phyloP scores from a whole-genome alignment of 306 rosid species.

The Pachyrhizus erosus region DNA sequence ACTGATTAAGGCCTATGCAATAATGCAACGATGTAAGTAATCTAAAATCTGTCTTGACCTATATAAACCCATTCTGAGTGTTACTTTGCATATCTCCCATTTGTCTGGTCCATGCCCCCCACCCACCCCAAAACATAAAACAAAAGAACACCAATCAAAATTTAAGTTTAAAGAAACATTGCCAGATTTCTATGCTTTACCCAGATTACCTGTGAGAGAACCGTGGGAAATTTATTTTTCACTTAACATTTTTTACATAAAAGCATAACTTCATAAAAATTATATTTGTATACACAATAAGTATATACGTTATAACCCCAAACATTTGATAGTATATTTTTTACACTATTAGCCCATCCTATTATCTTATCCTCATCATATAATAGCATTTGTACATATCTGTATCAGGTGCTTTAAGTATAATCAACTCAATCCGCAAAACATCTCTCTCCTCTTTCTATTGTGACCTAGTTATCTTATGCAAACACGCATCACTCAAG shows the following conservation, averaged over 20 bases:
- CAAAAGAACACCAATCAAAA: not conserved
- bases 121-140: not conserved
- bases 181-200: not conserved
- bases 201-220: not conserved
- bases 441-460: constrained; percentile 14
- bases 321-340: not conserved
- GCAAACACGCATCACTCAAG: not conserved
- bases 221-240: not conserved
- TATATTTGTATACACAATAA: not conserved
- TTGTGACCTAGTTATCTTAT: not conserved
- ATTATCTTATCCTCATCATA: not conserved
- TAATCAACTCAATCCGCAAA: not conserved
- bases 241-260: too few species aligned
- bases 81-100: not conserved
- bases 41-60: not conserved
- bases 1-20: not conserved
- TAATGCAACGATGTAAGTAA: not conserved
- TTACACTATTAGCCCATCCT: not conserved
- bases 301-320: not conserved
- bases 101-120: not conserved
- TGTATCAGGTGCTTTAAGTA: not conserved
- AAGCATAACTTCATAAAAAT: not conserved
- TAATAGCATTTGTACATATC: not conserved
- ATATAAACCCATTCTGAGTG: not conserved
- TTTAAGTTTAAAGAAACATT: not conserved